These are phyloP conservation scores for Capsaspora owczarzaki DNA, from an alignment of 78 protist genomes.

Conservation along the genomic window DNA sequence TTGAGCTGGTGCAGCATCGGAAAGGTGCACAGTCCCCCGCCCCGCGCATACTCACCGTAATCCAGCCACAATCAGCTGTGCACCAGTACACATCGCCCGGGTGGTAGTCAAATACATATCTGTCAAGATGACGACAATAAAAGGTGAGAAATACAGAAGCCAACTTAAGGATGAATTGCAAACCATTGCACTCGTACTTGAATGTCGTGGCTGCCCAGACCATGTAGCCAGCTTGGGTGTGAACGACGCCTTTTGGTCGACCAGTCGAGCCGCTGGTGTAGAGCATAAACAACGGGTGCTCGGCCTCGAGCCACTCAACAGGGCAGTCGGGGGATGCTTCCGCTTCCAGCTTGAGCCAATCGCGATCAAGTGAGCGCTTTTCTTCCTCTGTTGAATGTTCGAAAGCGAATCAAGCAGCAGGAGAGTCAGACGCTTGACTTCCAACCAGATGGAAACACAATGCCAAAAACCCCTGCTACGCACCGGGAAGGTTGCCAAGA, in stretches of 20 bases:
- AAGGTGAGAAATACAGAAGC: conserved; percentile 52
- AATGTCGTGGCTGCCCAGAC: conserved; percentile 79
- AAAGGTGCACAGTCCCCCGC: too few relatives aligned
- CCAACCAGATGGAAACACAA: too few relatives aligned
- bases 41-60: too few relatives aligned
- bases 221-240: conserved; percentile 47
- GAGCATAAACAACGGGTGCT: conserved; percentile 87
- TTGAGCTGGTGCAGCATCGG: too few relatives aligned
- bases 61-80: conserved; percentile 80
- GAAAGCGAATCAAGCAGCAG: too few relatives aligned
- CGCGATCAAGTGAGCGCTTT: neutral
- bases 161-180: too few relatives aligned
- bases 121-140: too few relatives aligned
- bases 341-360: neutral
- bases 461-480: too few relatives aligned
- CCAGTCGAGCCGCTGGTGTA: conserved; percentile 84
- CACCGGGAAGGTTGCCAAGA: too few relatives aligned
- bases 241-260: conserved; percentile 42
- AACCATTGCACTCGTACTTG: too few relatives aligned
- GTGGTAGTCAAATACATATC: conserved; percentile 83
- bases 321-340: conserved; percentile 6
- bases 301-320: conserved; percentile 62
- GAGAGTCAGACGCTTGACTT: too few relatives aligned
- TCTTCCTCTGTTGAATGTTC: neutral
- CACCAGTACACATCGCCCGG: conserved; percentile 85